Base-by-base conservation (phyloP, 805 yeast genomes). In the Saccharomyces kudriavzevii region DNA sequence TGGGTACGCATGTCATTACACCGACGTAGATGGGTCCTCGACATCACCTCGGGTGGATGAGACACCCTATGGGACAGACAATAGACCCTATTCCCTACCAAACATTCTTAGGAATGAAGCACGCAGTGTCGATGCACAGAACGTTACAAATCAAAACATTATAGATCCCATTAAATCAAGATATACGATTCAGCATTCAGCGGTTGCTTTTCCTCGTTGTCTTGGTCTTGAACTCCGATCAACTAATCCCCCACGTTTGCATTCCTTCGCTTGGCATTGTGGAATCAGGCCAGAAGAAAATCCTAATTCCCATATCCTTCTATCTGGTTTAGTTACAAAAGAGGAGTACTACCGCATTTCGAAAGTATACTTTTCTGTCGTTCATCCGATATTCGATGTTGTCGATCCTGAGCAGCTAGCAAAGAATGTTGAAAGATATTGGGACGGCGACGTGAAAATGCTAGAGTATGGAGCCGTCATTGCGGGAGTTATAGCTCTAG, bases 201-300 rank as follows among this genome's bases (percentile, higher is more conserved):
- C 58, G 17, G 51, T 55, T 25, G 52, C 58, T 3, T 53, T 55
- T 31, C 56, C 58, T 11, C 56, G 56, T 13, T 47, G 47, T 25
- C 58, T 55, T 40, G 58, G 53, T 4, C 54, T 55, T 5, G 58
- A 53, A 40, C 54, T 55, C 20, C 50, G 49, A 22, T 55, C 58
- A n/a, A 28, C 52, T 4, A 51, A 55, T 25, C 58, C 58, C 14
- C 58, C 58, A 9, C 58, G 51, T n/a, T 47, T 55, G 40, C 56
- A 53, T 48, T 55, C 56, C 17, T 53, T 55, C 35, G 58, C 54
- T 5, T 55, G 58, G 58, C 45, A 55, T 48, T 53, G 58, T 27
- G 58, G 58, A 13, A 45, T 55, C 13, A 47, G 58, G 28, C 48
- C 48, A 17, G 56, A 55, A 31, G 58, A 55, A 49, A 52, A 49